Evolutionary conservation across 2,329 filamentous ascomycete genomes (phyloP), one percentile per base, ranked within the genome.

Genomic region (Colletotrichum melonis): DNA sequence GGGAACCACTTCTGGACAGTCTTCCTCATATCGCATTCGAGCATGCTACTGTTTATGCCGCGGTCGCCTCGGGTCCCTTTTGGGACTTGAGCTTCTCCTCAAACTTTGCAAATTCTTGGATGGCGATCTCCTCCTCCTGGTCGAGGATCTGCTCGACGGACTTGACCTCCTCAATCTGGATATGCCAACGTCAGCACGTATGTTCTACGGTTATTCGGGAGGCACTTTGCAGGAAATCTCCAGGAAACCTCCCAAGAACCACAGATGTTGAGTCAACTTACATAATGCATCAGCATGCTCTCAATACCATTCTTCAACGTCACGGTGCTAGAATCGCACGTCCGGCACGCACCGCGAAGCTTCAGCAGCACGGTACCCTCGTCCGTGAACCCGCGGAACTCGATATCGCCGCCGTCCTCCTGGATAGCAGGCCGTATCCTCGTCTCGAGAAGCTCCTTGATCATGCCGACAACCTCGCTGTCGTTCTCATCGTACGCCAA

Each of bases 241-340:
- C 8, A 11, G 30, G 30, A 32, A 32, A 32, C 3, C 8, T 32
- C 38, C 4, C 3, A 12, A 42, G 5, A 35, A 30, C 22, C 28
- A 30, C n/a, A 26, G 35, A 30, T 42, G 12, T 4, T 26, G 24
- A 57, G 66, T 54, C 46, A 58, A 91, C 93, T 89, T 83, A 95
- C 93, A 83, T 97, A 97, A 82, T 96, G 94, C 94, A 98, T 98
- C 81, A 98, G 83, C 97, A 99, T 98, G 76, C 94, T 94, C 88
- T 99, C 97, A 77, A 99, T 99, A 7, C 97, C 97, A 81, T 97
- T 98, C 88, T 97, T 98, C 77, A 99, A 84, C 35, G 97, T 99
- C 46, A 98, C 95, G 0, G 97, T 98, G 82, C 95, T 98, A 58
- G 94, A 97, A 82, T 98, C 97, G 82, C 97, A 99, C 24, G 96